These are phyloP conservation scores for Nowakowskiella sp. DNA, from an alignment of 192 early-diverging fungal species.

Conservation along the genomic window DNA sequence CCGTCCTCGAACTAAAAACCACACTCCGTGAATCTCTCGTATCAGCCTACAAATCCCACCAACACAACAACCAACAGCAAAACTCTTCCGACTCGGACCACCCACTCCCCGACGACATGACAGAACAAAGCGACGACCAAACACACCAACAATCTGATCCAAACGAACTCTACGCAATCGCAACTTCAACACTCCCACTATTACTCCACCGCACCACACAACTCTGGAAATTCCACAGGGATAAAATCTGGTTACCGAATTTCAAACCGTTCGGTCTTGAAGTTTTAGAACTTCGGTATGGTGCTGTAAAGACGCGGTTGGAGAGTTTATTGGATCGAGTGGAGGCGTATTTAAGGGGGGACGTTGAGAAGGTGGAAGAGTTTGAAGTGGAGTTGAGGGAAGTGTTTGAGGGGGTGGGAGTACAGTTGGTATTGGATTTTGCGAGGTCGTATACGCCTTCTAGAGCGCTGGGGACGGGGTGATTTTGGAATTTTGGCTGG, in stretches of 20 bases:
- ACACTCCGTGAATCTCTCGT: slow-evolving; percentile 56
- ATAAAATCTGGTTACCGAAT: slow-evolving; percentile 59
- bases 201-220: too few species aligned
- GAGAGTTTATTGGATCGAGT: slow-evolving; percentile 22
- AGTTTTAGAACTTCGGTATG: slow-evolving; percentile 74
- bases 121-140: slow-evolving; percentile 2
- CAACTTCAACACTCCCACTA: slow-evolving; percentile 26
- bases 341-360: slow-evolving; percentile 3
- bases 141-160: not conserved
- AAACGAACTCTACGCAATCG: not conserved
- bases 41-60: slow-evolving; percentile 47
- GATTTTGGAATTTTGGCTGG: not conserved
- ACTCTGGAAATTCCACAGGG: slow-evolving; percentile 74
- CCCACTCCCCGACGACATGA: slow-evolving; percentile 49
- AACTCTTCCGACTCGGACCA: slow-evolving; percentile 46
- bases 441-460: slow-evolving; percentile 22
- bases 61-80: slow-evolving; percentile 45
- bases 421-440: slow-evolving; percentile 24
- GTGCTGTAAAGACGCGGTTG: slow-evolving; percentile 35
- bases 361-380: slow-evolving; percentile 15
- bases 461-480: slow-evolving; percentile 26
- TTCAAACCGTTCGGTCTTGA: slow-evolving; percentile 87
- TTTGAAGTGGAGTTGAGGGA: slow-evolving; percentile 18
- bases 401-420: slow-evolving; percentile 13
- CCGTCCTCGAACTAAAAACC: slow-evolving; percentile 61